Base-by-base conservation (phyloP, 2,329 filamentous ascomycete species). In the Talaromyces pinophilus region DNA sequence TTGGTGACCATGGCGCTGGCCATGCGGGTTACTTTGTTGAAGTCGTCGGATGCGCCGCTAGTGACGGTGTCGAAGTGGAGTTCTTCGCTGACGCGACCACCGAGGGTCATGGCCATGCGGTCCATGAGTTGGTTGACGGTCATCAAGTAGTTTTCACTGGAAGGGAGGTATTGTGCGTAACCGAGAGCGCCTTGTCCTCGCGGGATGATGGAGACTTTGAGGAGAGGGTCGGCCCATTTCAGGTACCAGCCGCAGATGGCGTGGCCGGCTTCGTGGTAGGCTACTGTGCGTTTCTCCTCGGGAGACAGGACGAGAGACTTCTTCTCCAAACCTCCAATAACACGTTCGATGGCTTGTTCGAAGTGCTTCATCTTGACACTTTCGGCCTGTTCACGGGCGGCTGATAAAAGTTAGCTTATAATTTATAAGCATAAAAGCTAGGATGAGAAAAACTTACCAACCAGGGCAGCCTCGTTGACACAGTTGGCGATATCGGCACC, bases 211-310 rank as follows among this genome's bases (percentile, higher is more conserved):
- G 93, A 97, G 54, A 99, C 95, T 83, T 99, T 99, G 67, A 99
- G 89, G 3, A 99, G 87, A 19, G 95, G 95, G 75, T 99, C 95
- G n/a, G 95, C 95, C 78, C 91, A 93, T 80, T 92, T 88, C 82
- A 99, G 92, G 84, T 90, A 99, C 95, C 95, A 99, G 67, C 95
- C 95, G 78, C 95, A 99, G 77, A 99, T 96, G 70, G 95, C 95
- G 79, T 99, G 95, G 67, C 95, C 95, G 40, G 95, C 95, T 83
- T 99, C 95, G 81, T 99, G 95, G 80, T 99, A 99, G 5, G 95
- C 95, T 52, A 98, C 95, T 15, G 92, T 96, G 77, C 87, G 91
- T 87, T 98, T 98, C 83, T 99, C 95, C 73, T 93, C 88, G 0
- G 95, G 94, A 71, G 90, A 92, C 64, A 99, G 88, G 42, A 99